These are phyloP conservation scores for Lactarius quietus DNA, from an alignment of 768 basidiomycete species.

Conservation along the genomic window DNA sequence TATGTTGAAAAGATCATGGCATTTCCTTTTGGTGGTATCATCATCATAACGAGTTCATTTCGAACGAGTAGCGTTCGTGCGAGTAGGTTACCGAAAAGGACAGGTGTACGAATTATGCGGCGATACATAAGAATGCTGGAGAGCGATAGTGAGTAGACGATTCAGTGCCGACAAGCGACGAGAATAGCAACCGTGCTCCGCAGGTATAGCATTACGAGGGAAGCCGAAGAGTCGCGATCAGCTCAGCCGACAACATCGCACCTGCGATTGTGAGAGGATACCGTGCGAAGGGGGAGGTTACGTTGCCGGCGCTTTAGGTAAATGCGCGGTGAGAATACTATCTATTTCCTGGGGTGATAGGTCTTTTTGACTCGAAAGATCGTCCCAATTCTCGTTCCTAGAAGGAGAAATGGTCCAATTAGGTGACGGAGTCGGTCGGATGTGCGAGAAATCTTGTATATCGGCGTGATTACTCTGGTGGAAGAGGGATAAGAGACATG, in stretches of 20 bases:
- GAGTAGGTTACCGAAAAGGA: not conserved
- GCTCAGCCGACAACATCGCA: too few relatives aligned
- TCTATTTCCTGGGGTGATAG: slow-evolving; percentile 4
- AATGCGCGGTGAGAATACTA: slow-evolving; percentile 7
- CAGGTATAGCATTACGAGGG: not conserved
- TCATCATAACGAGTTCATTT: too few relatives aligned
- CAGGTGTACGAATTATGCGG: not conserved
- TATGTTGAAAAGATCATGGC: not conserved
- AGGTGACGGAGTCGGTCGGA: slow-evolving; percentile 69
- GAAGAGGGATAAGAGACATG: slow-evolving; percentile 18
- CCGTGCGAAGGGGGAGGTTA: not conserved
- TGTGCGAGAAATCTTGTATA: slow-evolving; percentile 86
- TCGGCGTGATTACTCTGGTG: slow-evolving; percentile 39
- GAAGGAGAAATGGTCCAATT: slow-evolving; percentile 47
- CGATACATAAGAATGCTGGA: not conserved
- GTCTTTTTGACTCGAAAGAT: not conserved
- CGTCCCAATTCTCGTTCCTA: slow-evolving; percentile 14
- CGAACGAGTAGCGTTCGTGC: not conserved
- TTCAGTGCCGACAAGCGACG: not conserved
- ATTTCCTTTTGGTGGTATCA: not conserved
- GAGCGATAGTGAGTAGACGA: too few relatives aligned
- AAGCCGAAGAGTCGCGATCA: not conserved
- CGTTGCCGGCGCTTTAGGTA: not conserved
- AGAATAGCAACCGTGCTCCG: not conserved
- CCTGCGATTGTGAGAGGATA: too few relatives aligned